Evolutionary conservation across 2,329 filamentous ascomycete genomes (phyloP), one percentile per base, ranked within the genome.

Genomic region (Trichophyton benhamiae): DNA sequence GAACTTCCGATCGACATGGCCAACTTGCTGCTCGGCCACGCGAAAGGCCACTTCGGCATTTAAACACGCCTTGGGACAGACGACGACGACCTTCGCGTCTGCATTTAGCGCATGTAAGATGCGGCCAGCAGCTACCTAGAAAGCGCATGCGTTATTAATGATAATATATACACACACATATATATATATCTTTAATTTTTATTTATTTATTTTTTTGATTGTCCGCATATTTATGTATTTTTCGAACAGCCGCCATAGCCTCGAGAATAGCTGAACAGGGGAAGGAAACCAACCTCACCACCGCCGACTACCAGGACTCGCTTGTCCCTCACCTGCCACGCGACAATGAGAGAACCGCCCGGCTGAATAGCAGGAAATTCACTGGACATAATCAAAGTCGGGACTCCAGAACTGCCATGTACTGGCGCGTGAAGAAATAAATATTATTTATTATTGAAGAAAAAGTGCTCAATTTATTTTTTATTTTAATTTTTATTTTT

Each of bases 51-150:
- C 92, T 77, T 99, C 94, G 11, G 87, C 82, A 74, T 95, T 95
- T 60, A 97, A 83, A 59, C 92, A 90, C 3, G 85, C 79, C 58
- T 82, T 76, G 1, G 94, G 94, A 64, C 86, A 89, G 30, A 97
- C 84, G 64, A 97, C 86, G 20, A 87, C 92, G 61, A 99, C 89
- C 72, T 84, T 83, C 70, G 92, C 94, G 70, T 97, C 92, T 74
- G 94, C 94, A 72, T 96, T 95, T 76, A 96, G 89, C 64, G 92
- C 87, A 76, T 95, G 89, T 63, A 96, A 82, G 68, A 99, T 95
- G 64, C 94, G 89, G 61, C 92, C 91, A 61, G 94, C 91, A 63
- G 94, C 94, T 66, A 99, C 94, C 94, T 97, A 66, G 44, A 59
- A 41, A 27, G 42, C 20, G 11, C 20, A 22, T 53, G 17, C 20